phyloP scores from a whole-genome alignment of 2,329 filamentous ascomycete species.

The Xenosphaeropsis pyriputrescens region DNA sequence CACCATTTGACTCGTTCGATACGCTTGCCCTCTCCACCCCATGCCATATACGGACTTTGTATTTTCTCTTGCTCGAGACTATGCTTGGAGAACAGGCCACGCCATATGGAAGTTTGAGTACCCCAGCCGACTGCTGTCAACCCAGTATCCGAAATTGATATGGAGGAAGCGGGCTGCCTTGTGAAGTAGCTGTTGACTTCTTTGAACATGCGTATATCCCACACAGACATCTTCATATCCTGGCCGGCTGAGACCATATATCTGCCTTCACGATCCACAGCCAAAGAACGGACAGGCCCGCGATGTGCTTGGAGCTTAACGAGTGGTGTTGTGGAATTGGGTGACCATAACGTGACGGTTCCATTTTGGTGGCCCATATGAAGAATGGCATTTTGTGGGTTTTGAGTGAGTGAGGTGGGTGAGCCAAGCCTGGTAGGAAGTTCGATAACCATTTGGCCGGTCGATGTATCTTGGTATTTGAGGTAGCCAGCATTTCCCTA shows the following conservation, averaged over 20 bases:
- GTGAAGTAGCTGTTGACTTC: slow-evolving; percentile 85
- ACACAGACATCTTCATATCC: slow-evolving; percentile 83
- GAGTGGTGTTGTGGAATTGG: slow-evolving; percentile 71
- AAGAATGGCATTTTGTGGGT: slow-evolving; percentile 82
- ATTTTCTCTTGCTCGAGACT: slow-evolving; percentile 61
- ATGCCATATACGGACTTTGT: slow-evolving; percentile 81
- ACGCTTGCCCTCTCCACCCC: slow-evolving; percentile 72
- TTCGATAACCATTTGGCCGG: slow-evolving; percentile 76
- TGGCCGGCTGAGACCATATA: slow-evolving; percentile 95
- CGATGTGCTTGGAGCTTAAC: slow-evolving; percentile 85
- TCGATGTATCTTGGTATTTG: slow-evolving; percentile 92
- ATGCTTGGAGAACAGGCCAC: slow-evolving; percentile 69
- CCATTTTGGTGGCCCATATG: slow-evolving; percentile 93
- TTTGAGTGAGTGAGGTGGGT: slow-evolving; percentile 73
- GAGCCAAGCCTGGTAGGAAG: slow-evolving; percentile 73
- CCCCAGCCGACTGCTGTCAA: slow-evolving; percentile 85
- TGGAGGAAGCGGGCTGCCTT: slow-evolving; percentile 64
- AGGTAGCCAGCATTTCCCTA: slow-evolving; percentile 69
- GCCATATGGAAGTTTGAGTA: slow-evolving; percentile 81
- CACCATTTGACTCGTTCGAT: slow-evolving; percentile 83
- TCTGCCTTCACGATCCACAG: slow-evolving; percentile 75
- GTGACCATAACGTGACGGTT: slow-evolving; percentile 89
- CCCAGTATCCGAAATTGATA: slow-evolving; percentile 79
- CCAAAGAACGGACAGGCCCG: slow-evolving; percentile 74
- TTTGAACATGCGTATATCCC: slow-evolving; percentile 90